Percentiles rank a stretch among this genome's conserved stretches.
phyloP scores from a whole-genome alignment of 1,139 yeast genomes.

The Zygosaccharomyces sapae region DNA sequence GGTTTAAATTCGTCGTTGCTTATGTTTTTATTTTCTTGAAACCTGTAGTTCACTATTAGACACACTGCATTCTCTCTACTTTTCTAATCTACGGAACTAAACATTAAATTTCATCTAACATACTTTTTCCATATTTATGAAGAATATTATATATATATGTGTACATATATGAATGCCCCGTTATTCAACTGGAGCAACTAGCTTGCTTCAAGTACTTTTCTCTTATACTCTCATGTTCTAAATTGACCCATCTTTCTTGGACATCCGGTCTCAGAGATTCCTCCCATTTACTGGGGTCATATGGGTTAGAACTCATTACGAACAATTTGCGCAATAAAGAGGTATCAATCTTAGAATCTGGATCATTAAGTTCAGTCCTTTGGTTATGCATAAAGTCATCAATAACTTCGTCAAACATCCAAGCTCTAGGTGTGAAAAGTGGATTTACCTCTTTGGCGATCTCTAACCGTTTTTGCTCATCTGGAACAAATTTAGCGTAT shows the following conservation, averaged over 20 bases:
- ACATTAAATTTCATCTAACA: too few species aligned
- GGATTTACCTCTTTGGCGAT: conserved; percentile 61
- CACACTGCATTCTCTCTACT: too few species aligned
- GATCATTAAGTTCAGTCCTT: conserved; percentile 32
- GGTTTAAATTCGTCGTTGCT: too few species aligned
- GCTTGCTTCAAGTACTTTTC: conserved; percentile 57
- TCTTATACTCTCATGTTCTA: conserved; percentile 41
- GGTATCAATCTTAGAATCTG: conserved; percentile 21
- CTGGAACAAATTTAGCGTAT: conserved; percentile 42
- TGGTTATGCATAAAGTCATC: conserved; percentile 37
- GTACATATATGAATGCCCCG: background rate
- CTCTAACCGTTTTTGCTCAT: conserved; percentile 40
- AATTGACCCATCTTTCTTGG: conserved; percentile 50
- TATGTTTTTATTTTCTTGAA: too few species aligned
- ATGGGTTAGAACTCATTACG: conserved; percentile 63
- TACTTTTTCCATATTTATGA: too few species aligned
- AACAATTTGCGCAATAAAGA: conserved; percentile 50
- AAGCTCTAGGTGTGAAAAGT: conserved; percentile 72
- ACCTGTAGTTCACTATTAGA: too few species aligned
- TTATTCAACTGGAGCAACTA: conserved; percentile 54
- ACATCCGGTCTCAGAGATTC: conserved; percentile 49
- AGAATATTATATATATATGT: too few species aligned
- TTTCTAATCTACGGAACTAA: too few species aligned
- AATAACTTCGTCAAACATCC: conserved; percentile 85
- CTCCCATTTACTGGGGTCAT: conserved; percentile 60